phyloP scores from a whole-genome alignment of 2,329 filamentous ascomycete species.

The Aspergillus sp. region DNA sequence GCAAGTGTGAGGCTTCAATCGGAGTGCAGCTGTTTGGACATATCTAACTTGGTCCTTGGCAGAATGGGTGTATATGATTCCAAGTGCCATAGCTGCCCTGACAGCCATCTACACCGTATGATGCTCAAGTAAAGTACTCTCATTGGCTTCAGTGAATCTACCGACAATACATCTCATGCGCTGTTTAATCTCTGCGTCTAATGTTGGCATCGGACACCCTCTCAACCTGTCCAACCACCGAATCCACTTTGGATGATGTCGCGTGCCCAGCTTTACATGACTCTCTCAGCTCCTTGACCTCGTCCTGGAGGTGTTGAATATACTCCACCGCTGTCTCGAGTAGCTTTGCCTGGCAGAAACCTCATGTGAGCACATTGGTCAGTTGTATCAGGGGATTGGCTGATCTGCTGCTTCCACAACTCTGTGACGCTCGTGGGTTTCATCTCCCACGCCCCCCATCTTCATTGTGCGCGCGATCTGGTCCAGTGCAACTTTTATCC shows the following conservation, averaged over 20 bases:
- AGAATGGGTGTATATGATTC: background rate
- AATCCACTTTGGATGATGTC: background rate
- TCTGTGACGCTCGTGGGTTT: slow-evolving; percentile 3
- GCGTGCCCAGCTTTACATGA: background rate
- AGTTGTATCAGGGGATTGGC: slow-evolving; percentile 1
- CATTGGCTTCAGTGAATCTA: background rate
- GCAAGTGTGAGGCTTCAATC: too few relatives aligned
- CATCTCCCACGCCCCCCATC: slow-evolving; percentile 2
- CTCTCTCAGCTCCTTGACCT: slow-evolving; percentile 1
- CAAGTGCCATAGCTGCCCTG: background rate
- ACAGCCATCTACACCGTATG: background rate
- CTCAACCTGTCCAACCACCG: background rate
- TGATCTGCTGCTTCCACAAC: slow-evolving; percentile 6
- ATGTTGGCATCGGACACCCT: too few relatives aligned
- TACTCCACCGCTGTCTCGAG: slow-evolving; percentile 13
- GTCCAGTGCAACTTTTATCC: slow-evolving; percentile 10
- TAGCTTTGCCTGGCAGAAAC: slow-evolving; percentile 5
- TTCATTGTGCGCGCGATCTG: slow-evolving; percentile 7
- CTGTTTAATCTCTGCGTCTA: background rate
- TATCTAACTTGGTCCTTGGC: background rate
- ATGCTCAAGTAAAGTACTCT: background rate
- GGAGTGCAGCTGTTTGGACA: too few relatives aligned
- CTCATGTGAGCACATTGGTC: background rate
- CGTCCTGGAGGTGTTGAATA: slow-evolving; percentile 8
- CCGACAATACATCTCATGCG: background rate